Percentiles rank a stretch among this genome's conserved stretches.
phyloP scores from a whole-genome alignment of 2,329 filamentous ascomycete genomes.

The Xylaria sp. region DNA sequence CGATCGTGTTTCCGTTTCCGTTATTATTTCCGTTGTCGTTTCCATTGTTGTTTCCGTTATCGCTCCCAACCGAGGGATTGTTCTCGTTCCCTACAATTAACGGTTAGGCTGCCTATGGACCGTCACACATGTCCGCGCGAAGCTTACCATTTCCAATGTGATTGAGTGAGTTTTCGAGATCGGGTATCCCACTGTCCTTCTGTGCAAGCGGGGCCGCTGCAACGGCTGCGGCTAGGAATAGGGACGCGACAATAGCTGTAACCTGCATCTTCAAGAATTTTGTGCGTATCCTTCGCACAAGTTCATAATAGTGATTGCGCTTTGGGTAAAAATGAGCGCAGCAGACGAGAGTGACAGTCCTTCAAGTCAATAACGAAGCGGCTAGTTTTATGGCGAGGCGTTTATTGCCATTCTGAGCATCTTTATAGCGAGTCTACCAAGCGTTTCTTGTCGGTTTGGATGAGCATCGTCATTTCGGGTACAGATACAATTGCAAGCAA shows the following conservation, averaged over 20 bases:
- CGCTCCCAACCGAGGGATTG: constrained; percentile 3
- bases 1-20: constrained; percentile 11
- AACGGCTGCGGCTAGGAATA: constrained; percentile 13
- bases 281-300: neutral
- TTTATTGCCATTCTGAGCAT: neutral
- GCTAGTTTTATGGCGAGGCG: neutral
- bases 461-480: neutral
- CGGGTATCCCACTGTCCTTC: neutral
- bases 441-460: neutral
- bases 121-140: neutral
- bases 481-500: neutral
- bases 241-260: constrained; percentile 12
- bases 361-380: neutral
- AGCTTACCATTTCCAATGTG: constrained; percentile 10
- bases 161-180: neutral
- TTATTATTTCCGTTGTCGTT: constrained; percentile 13
- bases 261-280: constrained; percentile 16
- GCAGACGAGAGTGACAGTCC: neutral
- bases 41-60: constrained; percentile 9
- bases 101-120: neutral
- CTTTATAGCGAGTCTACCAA: neutral
- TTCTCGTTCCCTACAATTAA: neutral
- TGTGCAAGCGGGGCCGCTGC: constrained; percentile 12
- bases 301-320: neutral
- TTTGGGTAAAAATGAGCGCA: neutral